Evolutionary conservation across 441 rosid genomes (phyloP).

Genomic region (Syzygium syzygioides): DNA sequence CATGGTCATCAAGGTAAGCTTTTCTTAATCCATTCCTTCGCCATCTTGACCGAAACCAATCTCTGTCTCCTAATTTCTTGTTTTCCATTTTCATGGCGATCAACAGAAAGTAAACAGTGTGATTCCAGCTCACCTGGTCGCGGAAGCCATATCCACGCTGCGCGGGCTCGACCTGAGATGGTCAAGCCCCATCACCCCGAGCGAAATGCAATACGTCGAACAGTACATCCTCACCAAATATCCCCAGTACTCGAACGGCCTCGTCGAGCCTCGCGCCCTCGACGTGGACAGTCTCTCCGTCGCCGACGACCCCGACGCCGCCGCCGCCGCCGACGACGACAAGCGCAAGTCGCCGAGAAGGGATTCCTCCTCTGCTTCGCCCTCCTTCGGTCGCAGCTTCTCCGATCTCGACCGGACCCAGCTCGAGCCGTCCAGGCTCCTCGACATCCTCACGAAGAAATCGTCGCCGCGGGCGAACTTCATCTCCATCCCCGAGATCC

Average conservation of each 20-base stretch:
- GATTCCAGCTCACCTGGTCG: conserved; percentile 62
- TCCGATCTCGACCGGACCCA: conserved; percentile 52
- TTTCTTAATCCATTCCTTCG: neutral
- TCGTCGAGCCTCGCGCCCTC: conserved; percentile 39
- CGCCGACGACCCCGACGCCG: conserved; percentile 39
- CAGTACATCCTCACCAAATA: conserved; percentile 70
- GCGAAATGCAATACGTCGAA: conserved; percentile 67
- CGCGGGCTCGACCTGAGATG: conserved; percentile 71
- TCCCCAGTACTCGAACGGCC: conserved; percentile 55
- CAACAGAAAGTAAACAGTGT: conserved; percentile 50
- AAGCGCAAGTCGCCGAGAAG: conserved; percentile 36
- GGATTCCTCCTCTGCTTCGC: conserved; percentile 21
- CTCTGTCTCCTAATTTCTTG: neutral
- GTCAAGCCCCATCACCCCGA: conserved; percentile 76
- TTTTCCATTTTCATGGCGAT: neutral
- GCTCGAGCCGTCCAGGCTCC: conserved; percentile 54
- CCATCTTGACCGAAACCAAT: neutral
- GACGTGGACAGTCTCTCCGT: conserved; percentile 59
- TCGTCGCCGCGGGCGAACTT: conserved; percentile 60
- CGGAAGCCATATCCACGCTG: conserved; percentile 70
- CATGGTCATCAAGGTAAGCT: neutral
- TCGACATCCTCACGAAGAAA: conserved; percentile 55
- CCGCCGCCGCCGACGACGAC: conserved; percentile 21
- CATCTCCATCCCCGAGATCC: conserved; percentile 69
- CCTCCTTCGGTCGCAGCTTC: conserved; percentile 36